Evolutionary conservation across 768 basidiomycete species (phyloP).

Genomic region (Termitomyces titanicus): DNA sequence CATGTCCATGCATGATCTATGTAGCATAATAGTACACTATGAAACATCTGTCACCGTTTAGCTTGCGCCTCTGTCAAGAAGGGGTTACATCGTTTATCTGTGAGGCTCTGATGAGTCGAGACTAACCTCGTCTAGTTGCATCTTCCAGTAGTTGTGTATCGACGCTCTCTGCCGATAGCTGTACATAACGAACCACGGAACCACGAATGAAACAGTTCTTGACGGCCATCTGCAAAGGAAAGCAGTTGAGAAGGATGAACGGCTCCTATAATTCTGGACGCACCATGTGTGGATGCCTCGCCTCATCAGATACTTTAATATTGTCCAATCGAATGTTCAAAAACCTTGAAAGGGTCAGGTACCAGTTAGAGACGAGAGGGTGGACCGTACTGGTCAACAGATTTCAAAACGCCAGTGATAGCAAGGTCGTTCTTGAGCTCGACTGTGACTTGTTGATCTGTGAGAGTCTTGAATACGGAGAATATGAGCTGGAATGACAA

Average conservation of each 20-base stretch:
- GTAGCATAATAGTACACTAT: conserved; percentile 11
- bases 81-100: not conserved
- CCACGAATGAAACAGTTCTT: conserved; percentile 99
- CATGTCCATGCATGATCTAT: conserved; percentile 8
- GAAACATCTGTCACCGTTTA: conserved; percentile 30
- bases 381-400: conserved; percentile 85
- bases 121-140: conserved; percentile 88
- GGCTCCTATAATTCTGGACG: conserved; percentile 14
- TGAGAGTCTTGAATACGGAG: conserved; percentile 99
- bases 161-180: conserved; percentile 87
- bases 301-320: conserved; percentile 89
- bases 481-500: conserved; percentile 68
- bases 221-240: conserved; percentile 78
- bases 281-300: conserved; percentile 97
- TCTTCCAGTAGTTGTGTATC: conserved; percentile 96
- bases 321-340: conserved; percentile 95
- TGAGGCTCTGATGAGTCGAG: not conserved
- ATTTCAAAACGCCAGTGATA: conserved; percentile 93
- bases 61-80: conserved; percentile 39
- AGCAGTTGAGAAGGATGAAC: not conserved
- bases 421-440: conserved; percentile 99
- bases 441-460: conserved; percentile 94
- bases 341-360: conserved; percentile 48
- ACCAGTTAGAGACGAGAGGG: not conserved
- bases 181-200: conserved; percentile 96